Conservation (phyloP, 2,329 filamentous ascomycete genomes). For the Verticillium tricorpus region DNA sequence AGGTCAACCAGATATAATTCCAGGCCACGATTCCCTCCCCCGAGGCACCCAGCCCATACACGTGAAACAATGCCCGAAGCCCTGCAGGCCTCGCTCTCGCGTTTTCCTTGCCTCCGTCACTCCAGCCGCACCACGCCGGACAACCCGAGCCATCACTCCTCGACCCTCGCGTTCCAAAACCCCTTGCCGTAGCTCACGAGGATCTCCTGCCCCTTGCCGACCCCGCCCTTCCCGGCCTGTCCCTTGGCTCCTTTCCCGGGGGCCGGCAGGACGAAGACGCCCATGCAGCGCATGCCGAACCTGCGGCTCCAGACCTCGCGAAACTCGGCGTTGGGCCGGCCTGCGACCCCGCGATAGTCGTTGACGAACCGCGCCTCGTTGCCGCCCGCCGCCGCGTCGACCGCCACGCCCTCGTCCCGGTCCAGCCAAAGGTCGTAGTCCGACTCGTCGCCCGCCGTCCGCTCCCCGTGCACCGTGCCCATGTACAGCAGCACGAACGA, state of each 20-base stretch:
- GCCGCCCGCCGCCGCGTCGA: constrained; percentile 53
- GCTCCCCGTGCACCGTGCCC: constrained; percentile 46
- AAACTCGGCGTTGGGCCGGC: constrained; percentile 55
- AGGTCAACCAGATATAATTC: too few relatives aligned
- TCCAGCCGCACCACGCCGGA: too few relatives aligned
- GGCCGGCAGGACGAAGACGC: constrained; percentile 48
- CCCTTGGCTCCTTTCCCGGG: constrained; percentile 26
- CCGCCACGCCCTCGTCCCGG: constrained; percentile 49
- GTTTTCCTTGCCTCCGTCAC: too few relatives aligned
- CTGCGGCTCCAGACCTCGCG: constrained; percentile 51
- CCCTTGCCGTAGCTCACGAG: constrained; percentile 64
- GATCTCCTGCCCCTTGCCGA: constrained; percentile 59
- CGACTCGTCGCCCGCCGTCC: constrained; percentile 28
- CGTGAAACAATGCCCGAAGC: too few relatives aligned
- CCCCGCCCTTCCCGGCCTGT: constrained; percentile 27
- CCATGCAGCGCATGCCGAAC: constrained; percentile 49
- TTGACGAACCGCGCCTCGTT: constrained; percentile 66
- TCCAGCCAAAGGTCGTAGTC: constrained; percentile 65
- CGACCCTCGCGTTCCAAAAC: constrained; percentile 45
- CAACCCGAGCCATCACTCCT: neutral
- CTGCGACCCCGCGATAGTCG: constrained; percentile 57
- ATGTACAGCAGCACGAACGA: constrained; percentile 58
- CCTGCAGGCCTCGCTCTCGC: too few relatives aligned
- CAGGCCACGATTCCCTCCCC: too few relatives aligned
- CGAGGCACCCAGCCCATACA: too few relatives aligned